phyloP scores from a whole-genome alignment of 768 basidiomycete genomes.

The Pisolithus microcarpus region DNA sequence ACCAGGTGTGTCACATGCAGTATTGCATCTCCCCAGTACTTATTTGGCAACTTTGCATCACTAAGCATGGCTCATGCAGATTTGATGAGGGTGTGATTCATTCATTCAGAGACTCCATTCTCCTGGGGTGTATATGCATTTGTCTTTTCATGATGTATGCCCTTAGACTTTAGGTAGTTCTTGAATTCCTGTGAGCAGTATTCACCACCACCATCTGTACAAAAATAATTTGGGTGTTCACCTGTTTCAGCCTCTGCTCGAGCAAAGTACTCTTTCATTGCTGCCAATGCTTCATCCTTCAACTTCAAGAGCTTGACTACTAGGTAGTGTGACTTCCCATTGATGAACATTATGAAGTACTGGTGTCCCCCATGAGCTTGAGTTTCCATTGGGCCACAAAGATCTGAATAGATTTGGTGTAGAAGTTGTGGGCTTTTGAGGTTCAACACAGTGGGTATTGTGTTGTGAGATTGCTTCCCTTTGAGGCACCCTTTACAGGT shows the following conservation, averaged over 20 bases:
- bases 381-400: not conserved
- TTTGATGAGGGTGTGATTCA: not conserved
- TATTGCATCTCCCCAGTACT: slow-evolving; percentile 3
- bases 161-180: slow-evolving; percentile 9
- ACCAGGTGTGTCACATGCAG: not conserved
- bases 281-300: not conserved
- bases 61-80: not conserved
- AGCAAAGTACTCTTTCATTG: not conserved
- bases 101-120: not conserved
- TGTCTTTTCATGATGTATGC: no score
- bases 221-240: not conserved
- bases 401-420: no score
- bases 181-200: slow-evolving; percentile 18
- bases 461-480: no score
- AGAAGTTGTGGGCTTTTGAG: no score
- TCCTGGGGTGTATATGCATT: slow-evolving; percentile 4
- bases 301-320: no score
- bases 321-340: no score
- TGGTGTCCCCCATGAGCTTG: no score
- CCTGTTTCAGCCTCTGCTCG: not conserved
- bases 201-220: slow-evolving; percentile 17
- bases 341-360: no score
- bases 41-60: not conserved
- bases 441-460: no score
- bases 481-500: no score